Base-by-base conservation (phyloP, 2,329 filamentous ascomycete genomes). In the Colletotrichum sp. region DNA sequence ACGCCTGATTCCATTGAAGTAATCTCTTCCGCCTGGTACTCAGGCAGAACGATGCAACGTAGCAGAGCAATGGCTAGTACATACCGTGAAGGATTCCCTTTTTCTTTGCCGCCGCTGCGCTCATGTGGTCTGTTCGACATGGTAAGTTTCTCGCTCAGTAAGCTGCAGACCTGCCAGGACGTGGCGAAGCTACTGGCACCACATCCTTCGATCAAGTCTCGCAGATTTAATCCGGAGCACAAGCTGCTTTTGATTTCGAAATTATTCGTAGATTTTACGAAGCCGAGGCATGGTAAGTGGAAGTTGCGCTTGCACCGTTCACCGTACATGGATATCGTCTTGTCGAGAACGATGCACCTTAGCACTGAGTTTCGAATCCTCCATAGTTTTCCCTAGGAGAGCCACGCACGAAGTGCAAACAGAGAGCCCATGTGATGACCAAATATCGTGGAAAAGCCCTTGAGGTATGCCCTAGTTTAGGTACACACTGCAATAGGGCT, bases 181-280 rank as follows among this genome's bases (percentile, higher is more conserved):
- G 10, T 22, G 44, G 18, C 44, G 44, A 48, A 10, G n/a, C 18
- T 48, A 7, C 44, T 7, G 44, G 5, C n/a, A 48, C 10, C 44
- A 48, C 44, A 13, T 7, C n/a, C n/a, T 48, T 48, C 44, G 10
- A n/a, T 48, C 6, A 48, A 22, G n/a, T 48, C 18, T 48, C 3
- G n/a, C 6, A 6, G 10, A 2, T 4, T 7, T 13, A 7, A 7
- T 10, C 44, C 1, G 3, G 10, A 22, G 6, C 18, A 5, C 10
- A 48, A 22, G 44, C 10, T 22, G n/a, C 6, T 48, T 2, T 7
- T 48, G 18, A 6, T 13, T 22, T 48, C 18, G 44, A 22, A 13
- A 7, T 6, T 3, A 13, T 2, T 22, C 1, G 10, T 22, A 22
- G 44, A 48, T 12, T n/a, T 10, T 48, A 4, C 3, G 12, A 7